Percentiles rank a stretch among this genome's conserved stretches.
These are phyloP conservation scores for Brassica balearica DNA, from an alignment of 441 rosid species.

Conservation along the genomic window DNA sequence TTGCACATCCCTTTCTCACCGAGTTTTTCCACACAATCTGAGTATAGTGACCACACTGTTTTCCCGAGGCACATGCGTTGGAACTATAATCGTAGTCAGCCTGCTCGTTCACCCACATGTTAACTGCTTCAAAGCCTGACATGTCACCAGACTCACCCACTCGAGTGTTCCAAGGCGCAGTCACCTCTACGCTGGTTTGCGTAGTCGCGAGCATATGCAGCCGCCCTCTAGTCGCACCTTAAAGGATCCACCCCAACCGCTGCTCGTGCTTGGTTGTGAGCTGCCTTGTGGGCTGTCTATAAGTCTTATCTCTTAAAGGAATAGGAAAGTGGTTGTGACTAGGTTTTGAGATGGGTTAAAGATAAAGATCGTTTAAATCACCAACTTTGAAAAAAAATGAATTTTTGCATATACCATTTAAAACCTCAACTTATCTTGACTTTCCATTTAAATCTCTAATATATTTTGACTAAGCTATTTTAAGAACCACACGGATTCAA, in stretches of 20 bases:
- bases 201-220: slow-evolving; percentile 38
- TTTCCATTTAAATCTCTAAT: no score
- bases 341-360: slow-evolving; percentile 24
- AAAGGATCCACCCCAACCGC: slow-evolving; percentile 38
- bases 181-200: slow-evolving; percentile 40
- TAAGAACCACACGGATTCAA: no score
- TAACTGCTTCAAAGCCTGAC: slow-evolving; percentile 40
- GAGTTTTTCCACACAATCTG: slow-evolving; percentile 50
- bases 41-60: slow-evolving; percentile 45
- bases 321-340: slow-evolving; percentile 23
- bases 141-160: slow-evolving; percentile 21
- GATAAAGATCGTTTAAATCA: not conserved
- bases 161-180: slow-evolving; percentile 37
- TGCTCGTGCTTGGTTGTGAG: slow-evolving; percentile 44
- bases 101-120: slow-evolving; percentile 46
- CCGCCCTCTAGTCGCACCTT: slow-evolving; percentile 36
- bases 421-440: no score
- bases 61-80: slow-evolving; percentile 35
- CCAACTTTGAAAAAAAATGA: no score
- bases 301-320: not conserved
- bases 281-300: slow-evolving; percentile 42
- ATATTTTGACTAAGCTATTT: no score
- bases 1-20: slow-evolving; percentile 45
- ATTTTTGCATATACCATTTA: no score
- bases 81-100: slow-evolving; percentile 34